These are phyloP conservation scores for Ganoderma boninense DNA, from an alignment of 1,284 basidiomycete species.

Conservation along the genomic window DNA sequence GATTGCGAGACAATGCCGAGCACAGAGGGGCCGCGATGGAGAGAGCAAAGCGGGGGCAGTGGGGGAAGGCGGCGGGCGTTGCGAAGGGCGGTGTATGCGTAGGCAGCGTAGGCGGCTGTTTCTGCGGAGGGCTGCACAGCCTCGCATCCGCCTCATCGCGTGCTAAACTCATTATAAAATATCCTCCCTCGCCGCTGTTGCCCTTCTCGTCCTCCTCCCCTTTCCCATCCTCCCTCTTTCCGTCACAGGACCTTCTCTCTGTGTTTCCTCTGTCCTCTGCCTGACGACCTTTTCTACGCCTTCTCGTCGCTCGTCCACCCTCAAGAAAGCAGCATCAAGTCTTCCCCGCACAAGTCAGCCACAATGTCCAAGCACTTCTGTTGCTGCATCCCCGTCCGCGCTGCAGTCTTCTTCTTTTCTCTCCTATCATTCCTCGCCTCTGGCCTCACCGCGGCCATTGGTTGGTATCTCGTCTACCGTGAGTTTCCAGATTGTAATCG, in stretches of 20 bases:
- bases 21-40: background rate
- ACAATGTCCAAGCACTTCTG: conserved; percentile 53
- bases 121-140: conserved; percentile 5
- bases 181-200: conserved; percentile 10
- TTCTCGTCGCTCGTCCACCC: conserved; percentile 14
- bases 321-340: background rate
- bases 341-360: conserved; percentile 1
- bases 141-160: conserved; percentile 9
- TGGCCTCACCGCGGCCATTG: conserved; percentile 49
- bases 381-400: conserved; percentile 67
- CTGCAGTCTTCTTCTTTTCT: conserved; percentile 66
- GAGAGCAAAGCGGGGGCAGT: background rate
- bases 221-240: conserved; percentile 13
- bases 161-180: conserved; percentile 22
- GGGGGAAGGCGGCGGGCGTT: conserved; percentile 12
- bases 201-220: conserved; percentile 3
- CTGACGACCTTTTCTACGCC: conserved; percentile 24
- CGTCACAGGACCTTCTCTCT: conserved; percentile 19
- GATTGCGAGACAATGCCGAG: background rate
- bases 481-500: conserved; percentile 16
- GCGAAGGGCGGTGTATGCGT: conserved; percentile 2
- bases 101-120: background rate
- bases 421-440: conserved; percentile 53
- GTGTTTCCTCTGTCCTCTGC: conserved; percentile 17
- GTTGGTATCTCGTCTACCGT: conserved; percentile 48